A percentile compares a stretch with the other conserved stretches of the same genome.
Evolutionary conservation across 2,329 filamentous ascomycete genomes (phyloP).

Genomic region (Didymella pinodella): DNA sequence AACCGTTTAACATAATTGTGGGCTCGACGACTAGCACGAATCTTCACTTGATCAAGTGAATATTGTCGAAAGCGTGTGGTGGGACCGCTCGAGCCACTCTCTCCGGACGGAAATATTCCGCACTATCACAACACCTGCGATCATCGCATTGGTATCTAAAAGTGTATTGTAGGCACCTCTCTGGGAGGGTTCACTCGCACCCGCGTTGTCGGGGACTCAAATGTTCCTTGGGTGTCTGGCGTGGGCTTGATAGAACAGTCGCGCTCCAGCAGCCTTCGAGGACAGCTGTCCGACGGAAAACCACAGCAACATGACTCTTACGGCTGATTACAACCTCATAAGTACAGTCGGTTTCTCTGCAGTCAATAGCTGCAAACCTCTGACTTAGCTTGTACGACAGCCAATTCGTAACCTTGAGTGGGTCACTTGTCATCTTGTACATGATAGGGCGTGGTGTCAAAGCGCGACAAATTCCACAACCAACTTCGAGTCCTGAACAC

Average conservation of each 20-base stretch:
- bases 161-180: background rate
- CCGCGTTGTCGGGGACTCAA: background rate
- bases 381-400: background rate
- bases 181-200: background rate
- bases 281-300: background rate
- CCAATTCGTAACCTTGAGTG: background rate
- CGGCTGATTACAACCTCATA: background rate
- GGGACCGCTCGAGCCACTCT: background rate
- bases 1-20: background rate
- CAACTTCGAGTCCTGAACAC: background rate
- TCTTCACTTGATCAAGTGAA: background rate
- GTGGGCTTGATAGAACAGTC: background rate
- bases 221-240: background rate
- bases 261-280: background rate
- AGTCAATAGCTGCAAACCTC: too few relatives aligned
- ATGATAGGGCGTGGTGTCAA: conserved; percentile 2
- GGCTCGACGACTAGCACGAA: background rate
- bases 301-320: too few relatives aligned
- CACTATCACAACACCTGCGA: background rate
- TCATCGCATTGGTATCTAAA: background rate
- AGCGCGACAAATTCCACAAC: background rate
- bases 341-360: background rate
- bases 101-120: background rate
- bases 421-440: background rate
- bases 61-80: background rate